These are phyloP conservation scores for Fusarium subtropicale DNA, from an alignment of 2,329 filamentous ascomycete species.

Conservation along the genomic window DNA sequence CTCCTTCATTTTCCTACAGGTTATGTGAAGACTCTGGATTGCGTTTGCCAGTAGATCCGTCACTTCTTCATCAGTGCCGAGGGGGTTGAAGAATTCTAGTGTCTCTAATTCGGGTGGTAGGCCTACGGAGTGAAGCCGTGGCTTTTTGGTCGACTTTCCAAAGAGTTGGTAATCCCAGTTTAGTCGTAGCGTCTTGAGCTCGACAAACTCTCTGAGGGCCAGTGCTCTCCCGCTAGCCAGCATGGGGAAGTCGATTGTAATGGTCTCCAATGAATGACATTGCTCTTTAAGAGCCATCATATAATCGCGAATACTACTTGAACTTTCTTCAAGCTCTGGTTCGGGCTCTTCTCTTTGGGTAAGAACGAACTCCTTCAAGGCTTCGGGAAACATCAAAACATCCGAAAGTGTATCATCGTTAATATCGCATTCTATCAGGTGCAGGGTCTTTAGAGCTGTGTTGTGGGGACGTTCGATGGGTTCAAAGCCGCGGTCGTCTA, in stretches of 20 bases:
- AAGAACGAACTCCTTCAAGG: conserved; percentile 60
- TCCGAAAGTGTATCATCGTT: conserved; percentile 57
- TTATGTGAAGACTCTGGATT: conserved; percentile 54
- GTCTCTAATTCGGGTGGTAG: conserved; percentile 59
- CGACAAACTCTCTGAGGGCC: conserved; percentile 57
- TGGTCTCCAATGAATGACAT: conserved; percentile 56
- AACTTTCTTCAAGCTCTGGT: conserved; percentile 60
- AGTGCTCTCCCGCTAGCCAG: conserved; percentile 56
- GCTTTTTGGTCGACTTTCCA: conserved; percentile 57
- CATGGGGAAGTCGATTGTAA: conserved; percentile 59
- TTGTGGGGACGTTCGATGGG: conserved; percentile 60
- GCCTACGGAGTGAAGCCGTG: conserved; percentile 60
- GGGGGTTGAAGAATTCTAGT: conserved; percentile 59
- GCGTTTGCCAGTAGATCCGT: conserved; percentile 58
- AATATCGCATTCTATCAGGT: conserved; percentile 63
- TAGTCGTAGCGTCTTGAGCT: conserved; percentile 56
- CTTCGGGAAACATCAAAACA: conserved; percentile 57
- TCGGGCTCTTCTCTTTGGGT: conserved; percentile 55
- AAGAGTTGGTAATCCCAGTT: conserved; percentile 64
- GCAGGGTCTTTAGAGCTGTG: conserved; percentile 57
- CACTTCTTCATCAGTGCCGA: conserved; percentile 61
- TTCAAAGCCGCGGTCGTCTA: conserved; percentile 62
- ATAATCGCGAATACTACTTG: conserved; percentile 61
- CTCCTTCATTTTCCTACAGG: conserved; percentile 53
- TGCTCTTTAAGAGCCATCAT: conserved; percentile 57